These are phyloP conservation scores for Didymella pinodella DNA, from an alignment of 2,329 filamentous ascomycete species.

Conservation along the genomic window DNA sequence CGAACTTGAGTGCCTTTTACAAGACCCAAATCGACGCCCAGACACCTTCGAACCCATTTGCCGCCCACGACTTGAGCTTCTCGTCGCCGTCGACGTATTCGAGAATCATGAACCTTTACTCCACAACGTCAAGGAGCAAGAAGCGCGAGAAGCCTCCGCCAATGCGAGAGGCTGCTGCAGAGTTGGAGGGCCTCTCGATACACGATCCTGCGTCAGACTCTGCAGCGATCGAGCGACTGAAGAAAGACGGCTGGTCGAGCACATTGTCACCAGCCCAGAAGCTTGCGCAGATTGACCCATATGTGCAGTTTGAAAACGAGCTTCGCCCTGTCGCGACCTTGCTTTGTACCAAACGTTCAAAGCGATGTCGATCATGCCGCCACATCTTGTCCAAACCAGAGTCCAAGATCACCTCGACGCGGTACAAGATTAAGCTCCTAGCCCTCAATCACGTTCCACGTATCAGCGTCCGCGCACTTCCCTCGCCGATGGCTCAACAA, in stretches of 20 bases:
- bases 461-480: slow-evolving; percentile 73
- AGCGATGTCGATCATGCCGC: slow-evolving; percentile 89
- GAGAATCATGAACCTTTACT: slow-evolving; percentile 92
- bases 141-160: slow-evolving; percentile 69
- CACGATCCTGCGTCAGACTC: slow-evolving; percentile 68
- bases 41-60: slow-evolving; percentile 59
- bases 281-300: slow-evolving; percentile 57
- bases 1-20: slow-evolving; percentile 81
- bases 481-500: slow-evolving; percentile 60
- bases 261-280: slow-evolving; percentile 66
- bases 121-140: slow-evolving; percentile 62
- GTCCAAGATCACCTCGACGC: slow-evolving; percentile 84
- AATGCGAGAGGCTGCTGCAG: slow-evolving; percentile 80
- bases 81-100: slow-evolving; percentile 82
- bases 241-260: slow-evolving; percentile 70
- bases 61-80: slow-evolving; percentile 60
- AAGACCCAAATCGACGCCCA: slow-evolving; percentile 72
- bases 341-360: slow-evolving; percentile 89
- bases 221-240: slow-evolving; percentile 62
- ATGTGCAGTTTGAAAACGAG: slow-evolving; percentile 71
- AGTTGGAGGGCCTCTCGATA: slow-evolving; percentile 74
- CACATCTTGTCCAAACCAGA: slow-evolving; percentile 97
- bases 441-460: slow-evolving; percentile 85
- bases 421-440: slow-evolving; percentile 91
- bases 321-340: slow-evolving; percentile 83